Evolutionary conservation across 2,329 filamentous ascomycete genomes (phyloP), one percentile per base, ranked within the genome.

Genomic region (Colletotrichum gloeosporioides): DNA sequence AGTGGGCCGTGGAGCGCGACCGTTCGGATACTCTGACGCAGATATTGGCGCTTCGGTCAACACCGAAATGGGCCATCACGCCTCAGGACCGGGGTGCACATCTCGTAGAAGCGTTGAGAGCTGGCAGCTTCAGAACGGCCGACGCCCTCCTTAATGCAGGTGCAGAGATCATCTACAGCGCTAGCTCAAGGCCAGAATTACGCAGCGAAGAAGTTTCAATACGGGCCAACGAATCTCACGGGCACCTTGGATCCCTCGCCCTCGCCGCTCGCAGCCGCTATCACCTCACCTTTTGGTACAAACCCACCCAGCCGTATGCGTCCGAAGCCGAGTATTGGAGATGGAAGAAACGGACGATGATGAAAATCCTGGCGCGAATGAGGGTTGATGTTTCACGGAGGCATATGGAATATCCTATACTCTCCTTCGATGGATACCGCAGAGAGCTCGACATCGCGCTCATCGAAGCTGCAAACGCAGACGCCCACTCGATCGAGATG

Each of bases 361-460:
- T 31, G 27, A 64, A 57, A 10, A 57, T 65, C 2, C 13, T 65
- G 4, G 27, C 9, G 9, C n/a, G 13, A 1, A 22, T 71, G 27
- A 18, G 18, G n/a, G 8, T 10, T n/a, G 36, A 27, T 4, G 12
- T 71, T 29, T n/a, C 12, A 13, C 36, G 27, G n/a, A 25, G 15
- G 3, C n/a, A 29, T 7, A 3, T n/a, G 39, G 7, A 57, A 6
- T 4, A 27, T 39, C 16, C 64, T 8, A 4, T 8, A 27, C 13
- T 31, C 8, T 32, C 12, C 29, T 27, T 32, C 25, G n/a, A 32
- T 16, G 39, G 29, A 6, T 63, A 65, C n/a, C 44, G 55, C n/a
- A 34, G 29, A 6, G 69, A 71, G n/a, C 59, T 71, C 15, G 34
- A 65, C 15, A 22, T 55, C 12, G 69, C 69, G 18, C 69, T 71